phyloP scores from a whole-genome alignment of 2,329 filamentous ascomycete species.

The Penicillium paneum region DNA sequence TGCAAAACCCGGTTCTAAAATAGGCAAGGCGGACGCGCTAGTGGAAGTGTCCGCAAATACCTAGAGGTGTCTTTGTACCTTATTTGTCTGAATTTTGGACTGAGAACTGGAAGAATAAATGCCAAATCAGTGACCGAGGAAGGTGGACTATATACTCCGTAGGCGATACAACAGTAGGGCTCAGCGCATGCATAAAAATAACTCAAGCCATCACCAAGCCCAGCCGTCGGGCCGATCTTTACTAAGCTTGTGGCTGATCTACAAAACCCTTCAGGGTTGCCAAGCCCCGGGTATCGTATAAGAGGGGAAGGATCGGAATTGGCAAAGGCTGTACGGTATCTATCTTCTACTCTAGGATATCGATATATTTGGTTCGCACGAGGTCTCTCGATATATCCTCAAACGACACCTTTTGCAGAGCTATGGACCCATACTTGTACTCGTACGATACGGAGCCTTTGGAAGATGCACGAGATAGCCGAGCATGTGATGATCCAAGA shows the following conservation, averaged over 20 bases:
- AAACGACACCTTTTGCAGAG: background rate
- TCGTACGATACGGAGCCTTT: slow-evolving; percentile 11
- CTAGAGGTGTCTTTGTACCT: background rate
- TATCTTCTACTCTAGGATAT: background rate
- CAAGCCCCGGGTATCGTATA: slow-evolving; percentile 16
- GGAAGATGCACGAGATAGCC: slow-evolving; percentile 20
- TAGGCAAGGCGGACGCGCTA: slow-evolving; percentile 8
- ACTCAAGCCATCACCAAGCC: slow-evolving; percentile 14
- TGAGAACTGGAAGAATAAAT: background rate
- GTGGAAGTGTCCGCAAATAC: background rate
- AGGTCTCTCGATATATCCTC: background rate
- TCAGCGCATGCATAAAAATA: slow-evolving; percentile 11
- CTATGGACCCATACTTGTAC: background rate
- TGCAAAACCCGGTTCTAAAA: slow-evolving; percentile 9
- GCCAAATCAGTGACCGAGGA: background rate
- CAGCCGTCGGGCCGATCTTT: slow-evolving; percentile 17
- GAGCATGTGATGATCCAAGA: slow-evolving; percentile 27
- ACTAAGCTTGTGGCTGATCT: slow-evolving; percentile 21
- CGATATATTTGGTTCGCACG: background rate
- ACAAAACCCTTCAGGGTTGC: slow-evolving; percentile 18
- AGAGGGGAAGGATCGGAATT: slow-evolving; percentile 9
- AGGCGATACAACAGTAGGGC: background rate
- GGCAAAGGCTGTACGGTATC: background rate
- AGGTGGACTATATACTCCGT: background rate
- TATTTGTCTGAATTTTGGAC: background rate